Percentiles rank a stretch among this genome's conserved stretches.
These are phyloP conservation scores for Pichia norvegensis DNA, from an alignment of 1,139 yeast species.

Conservation along the genomic window DNA sequence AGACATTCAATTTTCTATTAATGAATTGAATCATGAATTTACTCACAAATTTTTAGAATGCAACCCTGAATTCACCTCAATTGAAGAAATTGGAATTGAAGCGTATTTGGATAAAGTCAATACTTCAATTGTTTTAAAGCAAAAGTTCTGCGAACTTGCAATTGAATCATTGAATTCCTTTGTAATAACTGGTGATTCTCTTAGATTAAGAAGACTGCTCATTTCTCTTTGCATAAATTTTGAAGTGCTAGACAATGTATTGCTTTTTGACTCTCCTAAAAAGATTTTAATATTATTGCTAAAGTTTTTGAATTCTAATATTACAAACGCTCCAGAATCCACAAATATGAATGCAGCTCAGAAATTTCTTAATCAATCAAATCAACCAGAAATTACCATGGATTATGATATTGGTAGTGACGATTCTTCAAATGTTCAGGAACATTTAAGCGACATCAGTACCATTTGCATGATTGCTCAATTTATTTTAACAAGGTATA, in stretches of 20 bases:
- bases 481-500: constrained; percentile 38
- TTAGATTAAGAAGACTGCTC: constrained; percentile 24
- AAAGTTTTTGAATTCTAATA: constrained; percentile 19
- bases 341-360: constrained; percentile 7
- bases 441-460: constrained; percentile 62
- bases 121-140: constrained; percentile 11
- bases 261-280: constrained; percentile 21
- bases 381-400: constrained; percentile 22
- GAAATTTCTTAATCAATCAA: constrained; percentile 10
- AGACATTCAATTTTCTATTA: constrained; percentile 1
- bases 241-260: constrained; percentile 16
- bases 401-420: constrained; percentile 27
- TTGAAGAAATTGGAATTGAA: constrained; percentile 24
- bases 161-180: constrained; percentile 16
- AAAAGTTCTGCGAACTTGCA: constrained; percentile 18
- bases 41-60: constrained; percentile 22
- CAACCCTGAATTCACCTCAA: constrained; percentile 28
- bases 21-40: constrained; percentile 16
- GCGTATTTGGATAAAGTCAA: constrained; percentile 16
- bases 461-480: constrained; percentile 45
- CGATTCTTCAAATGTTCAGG: constrained; percentile 49
- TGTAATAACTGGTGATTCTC: constrained; percentile 21
- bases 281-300: constrained; percentile 21
- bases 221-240: constrained; percentile 18
- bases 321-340: constrained; percentile 17